These are phyloP conservation scores for Colletotrichum theobromicola DNA, from an alignment of 2,329 filamentous ascomycete genomes.

Conservation along the genomic window DNA sequence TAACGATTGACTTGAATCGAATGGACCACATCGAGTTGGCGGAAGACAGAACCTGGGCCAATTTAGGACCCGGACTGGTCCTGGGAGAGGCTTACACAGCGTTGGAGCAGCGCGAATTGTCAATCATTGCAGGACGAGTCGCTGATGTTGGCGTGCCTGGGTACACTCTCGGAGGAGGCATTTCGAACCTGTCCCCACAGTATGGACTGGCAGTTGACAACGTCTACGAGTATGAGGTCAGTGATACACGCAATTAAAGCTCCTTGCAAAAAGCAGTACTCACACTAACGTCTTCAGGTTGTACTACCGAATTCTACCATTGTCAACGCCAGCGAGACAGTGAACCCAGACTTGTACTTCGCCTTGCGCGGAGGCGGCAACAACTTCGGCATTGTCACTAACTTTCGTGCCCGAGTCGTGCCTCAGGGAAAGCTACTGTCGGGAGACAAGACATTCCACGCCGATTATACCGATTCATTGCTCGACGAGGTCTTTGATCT, in stretches of 20 bases:
- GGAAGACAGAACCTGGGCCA: not conserved
- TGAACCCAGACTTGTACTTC: not conserved
- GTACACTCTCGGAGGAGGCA: not conserved
- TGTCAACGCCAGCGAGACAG: not conserved
- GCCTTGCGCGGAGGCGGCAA: not conserved
- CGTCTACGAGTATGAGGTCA: not conserved
- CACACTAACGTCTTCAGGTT: not conserved
- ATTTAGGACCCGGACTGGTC: not conserved
- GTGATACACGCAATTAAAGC: not conserved
- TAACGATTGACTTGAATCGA: not conserved
- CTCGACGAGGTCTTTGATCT: not conserved
- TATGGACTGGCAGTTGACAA: not conserved
- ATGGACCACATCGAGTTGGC: not conserved
- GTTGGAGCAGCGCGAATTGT: not conserved
- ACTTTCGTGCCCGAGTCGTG: not conserved
- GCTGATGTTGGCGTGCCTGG: not conserved
- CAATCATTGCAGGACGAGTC: not conserved
- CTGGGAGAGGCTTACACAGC: not conserved
- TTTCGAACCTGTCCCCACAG: not conserved
- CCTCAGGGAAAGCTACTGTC: not conserved
- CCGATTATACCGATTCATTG: accelerated
- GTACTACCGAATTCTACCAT: not conserved
- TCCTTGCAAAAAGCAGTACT: not conserved
- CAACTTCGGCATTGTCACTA: not conserved
- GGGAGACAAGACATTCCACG: not conserved